Base-by-base conservation (phyloP, 345 rosid species). In the Theobroma cacao region DNA sequence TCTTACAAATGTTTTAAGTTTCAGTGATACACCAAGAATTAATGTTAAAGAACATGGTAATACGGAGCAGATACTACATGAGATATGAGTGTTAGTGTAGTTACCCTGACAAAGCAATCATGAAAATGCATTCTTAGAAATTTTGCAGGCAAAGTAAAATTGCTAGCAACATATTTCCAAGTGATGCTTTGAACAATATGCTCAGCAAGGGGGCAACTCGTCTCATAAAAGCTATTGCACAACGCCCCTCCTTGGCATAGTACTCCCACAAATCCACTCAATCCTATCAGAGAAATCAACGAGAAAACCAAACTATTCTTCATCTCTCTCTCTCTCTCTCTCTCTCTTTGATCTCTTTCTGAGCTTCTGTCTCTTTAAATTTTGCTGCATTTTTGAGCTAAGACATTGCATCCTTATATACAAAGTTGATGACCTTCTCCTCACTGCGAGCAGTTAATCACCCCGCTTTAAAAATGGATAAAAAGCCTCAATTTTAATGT, bases 31-130 rank as follows among this genome's bases (percentile, higher is more conserved):
- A 7, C 7, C 41, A 38, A 38, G 41, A 38, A 38, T 38, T 36
- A 2, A 2, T 36, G 45, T 41, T 41, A n/a, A 41, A 41, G 45
- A 41, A 5, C 9, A 41, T 41, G 8, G 45, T 41, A 8, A 41
- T 41, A n/a, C n/a, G n/a, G n/a, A n/a, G n/a, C n/a, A n/a, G n/a
- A n/a, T 38, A 4, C 4, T 38, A 7, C 41, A 38, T 38, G 7
- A 4, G 22, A 5, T 31, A 47, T 15, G 6, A 62, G 67, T 62
- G 18, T 5, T 3, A 33, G 8, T 20, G 31, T 28, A 8, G 0
- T 24, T 87, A 91, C 94, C 87, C 89, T 79, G n/a, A 90, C 88
- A 45, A 90, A 87, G 72, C 93, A 89, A 63, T 84, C 96, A 34
- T 89, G 96, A 80, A 91, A 84, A 60, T 86, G 89, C 93, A 87